These are phyloP conservation scores for Serendipita indica DNA, from an alignment of 768 basidiomycete genomes.

Conservation along the genomic window DNA sequence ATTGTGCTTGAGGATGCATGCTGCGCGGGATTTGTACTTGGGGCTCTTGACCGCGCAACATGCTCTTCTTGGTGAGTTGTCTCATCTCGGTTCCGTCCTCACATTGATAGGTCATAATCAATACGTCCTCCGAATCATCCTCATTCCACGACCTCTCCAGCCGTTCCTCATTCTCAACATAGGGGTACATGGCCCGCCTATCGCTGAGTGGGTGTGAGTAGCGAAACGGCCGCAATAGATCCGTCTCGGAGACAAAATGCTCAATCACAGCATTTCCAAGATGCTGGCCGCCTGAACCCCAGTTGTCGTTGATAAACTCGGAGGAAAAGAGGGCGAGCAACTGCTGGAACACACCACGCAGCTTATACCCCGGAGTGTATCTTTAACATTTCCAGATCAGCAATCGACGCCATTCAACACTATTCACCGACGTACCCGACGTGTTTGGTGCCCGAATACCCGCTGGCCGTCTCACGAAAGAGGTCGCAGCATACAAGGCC, in stretches of 20 bases:
- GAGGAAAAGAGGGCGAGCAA: neutral
- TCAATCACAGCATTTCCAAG: neutral
- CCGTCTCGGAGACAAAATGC: neutral
- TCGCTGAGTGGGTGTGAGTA: neutral
- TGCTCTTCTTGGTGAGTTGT: slow-evolving; percentile 5
- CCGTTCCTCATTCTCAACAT: neutral
- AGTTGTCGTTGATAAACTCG: slow-evolving; percentile 1
- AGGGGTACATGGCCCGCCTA: neutral
- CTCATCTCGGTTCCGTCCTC: neutral
- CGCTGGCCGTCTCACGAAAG: neutral
- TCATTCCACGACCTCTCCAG: neutral
- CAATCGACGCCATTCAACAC: neutral
- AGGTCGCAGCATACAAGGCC: neutral
- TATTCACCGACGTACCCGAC: neutral
- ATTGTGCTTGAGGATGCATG: neutral
- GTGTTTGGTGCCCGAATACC: neutral
- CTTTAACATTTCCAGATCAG: neutral
- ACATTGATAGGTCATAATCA: slow-evolving; percentile 1
- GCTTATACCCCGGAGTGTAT: neutral
- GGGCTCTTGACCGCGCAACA: neutral
- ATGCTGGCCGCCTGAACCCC: neutral
- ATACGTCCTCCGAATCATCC: neutral
- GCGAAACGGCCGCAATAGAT: neutral
- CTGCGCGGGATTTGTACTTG: neutral
- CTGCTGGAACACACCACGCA: slow-evolving; percentile 3